These are phyloP conservation scores for Hericium alpestre DNA, from an alignment of 768 basidiomycete species.

Conservation along the genomic window DNA sequence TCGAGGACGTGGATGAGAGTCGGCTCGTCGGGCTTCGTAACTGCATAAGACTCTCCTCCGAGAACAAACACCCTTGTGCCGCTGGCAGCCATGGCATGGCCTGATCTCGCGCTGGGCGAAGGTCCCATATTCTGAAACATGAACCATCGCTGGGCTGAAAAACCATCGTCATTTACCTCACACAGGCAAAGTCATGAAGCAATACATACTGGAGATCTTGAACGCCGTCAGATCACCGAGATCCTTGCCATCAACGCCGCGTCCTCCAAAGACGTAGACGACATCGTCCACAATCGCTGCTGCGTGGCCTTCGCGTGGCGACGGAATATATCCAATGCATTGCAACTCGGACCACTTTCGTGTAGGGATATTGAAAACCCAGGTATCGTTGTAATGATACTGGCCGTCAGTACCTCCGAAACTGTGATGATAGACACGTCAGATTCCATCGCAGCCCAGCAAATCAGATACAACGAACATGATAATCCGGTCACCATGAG, in stretches of 20 bases:
- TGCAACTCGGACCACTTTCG: constrained; percentile 82
- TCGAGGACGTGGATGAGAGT: constrained; percentile 84
- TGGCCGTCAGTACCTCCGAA: constrained; percentile 98
- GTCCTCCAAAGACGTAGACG: constrained; percentile 93
- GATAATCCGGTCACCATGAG: constrained; percentile 47
- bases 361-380: constrained; percentile 80
- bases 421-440: constrained; percentile 28
- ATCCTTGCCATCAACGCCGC: constrained; percentile 96
- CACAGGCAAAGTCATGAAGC: background rate
- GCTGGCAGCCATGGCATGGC: constrained; percentile 96
- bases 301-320: constrained; percentile 91
- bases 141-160: constrained; percentile 90
- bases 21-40: constrained; percentile 67
- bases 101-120: constrained; percentile 81
- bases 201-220: constrained; percentile 83
- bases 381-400: constrained; percentile 98
- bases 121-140: constrained; percentile 99
- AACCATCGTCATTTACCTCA: background rate
- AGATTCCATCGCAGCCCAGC: background rate
- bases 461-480: constrained; percentile 12
- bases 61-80: constrained; percentile 85
- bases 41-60: constrained; percentile 84
- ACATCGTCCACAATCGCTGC: constrained; percentile 95
- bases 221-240: constrained; percentile 91
- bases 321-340: constrained; percentile 95